phyloP scores from a whole-genome alignment of 2,329 filamentous ascomycete species.

The Sporothrix luriei region DNA sequence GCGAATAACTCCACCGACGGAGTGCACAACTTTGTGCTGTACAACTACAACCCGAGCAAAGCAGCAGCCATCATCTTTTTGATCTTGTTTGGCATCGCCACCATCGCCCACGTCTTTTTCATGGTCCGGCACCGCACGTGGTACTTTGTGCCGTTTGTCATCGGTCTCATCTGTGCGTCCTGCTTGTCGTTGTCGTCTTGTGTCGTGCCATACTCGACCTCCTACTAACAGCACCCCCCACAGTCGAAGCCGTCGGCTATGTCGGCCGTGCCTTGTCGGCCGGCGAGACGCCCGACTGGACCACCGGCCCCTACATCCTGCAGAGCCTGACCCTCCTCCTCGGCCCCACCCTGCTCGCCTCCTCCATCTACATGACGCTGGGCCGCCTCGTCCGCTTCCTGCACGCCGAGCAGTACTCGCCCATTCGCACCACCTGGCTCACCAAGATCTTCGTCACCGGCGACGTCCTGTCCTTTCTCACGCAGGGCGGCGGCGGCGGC shows the following conservation, averaged over 20 bases:
- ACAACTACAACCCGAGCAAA: slow-evolving; percentile 29
- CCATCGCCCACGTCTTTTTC: slow-evolving; percentile 22
- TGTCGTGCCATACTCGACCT: not conserved
- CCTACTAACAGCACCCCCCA: not conserved
- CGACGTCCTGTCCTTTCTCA: slow-evolving; percentile 50
- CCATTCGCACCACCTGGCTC: slow-evolving; percentile 46
- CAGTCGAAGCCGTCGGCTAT: slow-evolving; percentile 31
- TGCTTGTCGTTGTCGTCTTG: not conserved
- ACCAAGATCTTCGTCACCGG: slow-evolving; percentile 54
- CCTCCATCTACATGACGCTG: slow-evolving; percentile 56
- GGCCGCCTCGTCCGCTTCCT: slow-evolving; percentile 50
- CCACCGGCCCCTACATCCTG: slow-evolving; percentile 46
- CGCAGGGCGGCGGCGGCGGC: slow-evolving; percentile 49
- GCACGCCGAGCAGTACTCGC: slow-evolving; percentile 37
- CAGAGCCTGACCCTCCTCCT: slow-evolving; percentile 51
- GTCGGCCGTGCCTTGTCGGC: slow-evolving; percentile 35
- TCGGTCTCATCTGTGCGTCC: slow-evolving; percentile 34
- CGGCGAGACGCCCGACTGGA: slow-evolving; percentile 37
- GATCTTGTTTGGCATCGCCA: slow-evolving; percentile 29
- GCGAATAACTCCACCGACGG: slow-evolving; percentile 1
- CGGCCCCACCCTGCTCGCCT: slow-evolving; percentile 53
- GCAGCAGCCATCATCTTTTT: slow-evolving; percentile 30
- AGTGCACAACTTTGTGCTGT: slow-evolving; percentile 14
- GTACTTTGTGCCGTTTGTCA: slow-evolving; percentile 33
- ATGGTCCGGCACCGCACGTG: slow-evolving; percentile 28